A percentile compares a stretch with the other conserved stretches of the same genome.
These are phyloP conservation scores for Aspergillus aculeatus DNA, from an alignment of 2,329 filamentous ascomycete genomes.

Conservation along the genomic window DNA sequence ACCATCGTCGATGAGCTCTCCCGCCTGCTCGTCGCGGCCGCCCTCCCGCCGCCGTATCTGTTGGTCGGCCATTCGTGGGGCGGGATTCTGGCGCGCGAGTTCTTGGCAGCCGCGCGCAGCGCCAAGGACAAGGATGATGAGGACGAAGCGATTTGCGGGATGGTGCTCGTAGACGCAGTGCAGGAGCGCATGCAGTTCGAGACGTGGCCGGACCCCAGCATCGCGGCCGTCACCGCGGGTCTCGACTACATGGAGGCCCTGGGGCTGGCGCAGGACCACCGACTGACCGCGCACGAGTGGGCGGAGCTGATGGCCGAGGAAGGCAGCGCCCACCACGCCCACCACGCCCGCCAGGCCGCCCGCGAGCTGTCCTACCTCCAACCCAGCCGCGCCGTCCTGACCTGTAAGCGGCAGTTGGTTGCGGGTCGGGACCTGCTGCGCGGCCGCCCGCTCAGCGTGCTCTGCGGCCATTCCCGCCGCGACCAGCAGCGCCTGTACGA, in stretches of 20 bases:
- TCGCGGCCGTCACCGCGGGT: slow-evolving; percentile 13
- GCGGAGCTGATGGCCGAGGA: slow-evolving; percentile 15
- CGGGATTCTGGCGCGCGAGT: slow-evolving; percentile 18
- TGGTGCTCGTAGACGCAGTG: slow-evolving; percentile 20
- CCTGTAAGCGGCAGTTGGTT: slow-evolving; percentile 28
- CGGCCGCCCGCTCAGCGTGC: slow-evolving; percentile 27
- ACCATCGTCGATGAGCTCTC: slow-evolving; percentile 18
- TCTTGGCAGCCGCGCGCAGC: slow-evolving; percentile 13
- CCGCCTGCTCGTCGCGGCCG: slow-evolving; percentile 9
- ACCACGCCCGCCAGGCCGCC: slow-evolving; percentile 5
- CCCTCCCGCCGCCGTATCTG: slow-evolving; percentile 15
- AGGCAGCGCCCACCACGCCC: slow-evolving; percentile 18
- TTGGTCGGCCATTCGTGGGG: slow-evolving; percentile 20
- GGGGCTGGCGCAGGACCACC: slow-evolving; percentile 13
- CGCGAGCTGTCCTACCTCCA: slow-evolving; percentile 11
- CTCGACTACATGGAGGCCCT: slow-evolving; percentile 18
- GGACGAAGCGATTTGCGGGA: slow-evolving; percentile 14
- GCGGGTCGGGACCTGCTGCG: slow-evolving; percentile 26
- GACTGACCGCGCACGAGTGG: slow-evolving; percentile 13
- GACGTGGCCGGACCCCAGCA: slow-evolving; percentile 15
- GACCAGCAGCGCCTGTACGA: slow-evolving; percentile 33
- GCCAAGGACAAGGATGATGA: too few species aligned
- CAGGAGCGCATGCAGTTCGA: slow-evolving; percentile 16
- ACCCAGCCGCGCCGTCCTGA: slow-evolving; percentile 27
- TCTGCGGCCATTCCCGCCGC: slow-evolving; percentile 27